A percentile compares a stretch with the other conserved stretches of the same genome.
phyloP scores from a whole-genome alignment of 2,329 filamentous ascomycete genomes.

The Ceratocystis huliohia region DNA sequence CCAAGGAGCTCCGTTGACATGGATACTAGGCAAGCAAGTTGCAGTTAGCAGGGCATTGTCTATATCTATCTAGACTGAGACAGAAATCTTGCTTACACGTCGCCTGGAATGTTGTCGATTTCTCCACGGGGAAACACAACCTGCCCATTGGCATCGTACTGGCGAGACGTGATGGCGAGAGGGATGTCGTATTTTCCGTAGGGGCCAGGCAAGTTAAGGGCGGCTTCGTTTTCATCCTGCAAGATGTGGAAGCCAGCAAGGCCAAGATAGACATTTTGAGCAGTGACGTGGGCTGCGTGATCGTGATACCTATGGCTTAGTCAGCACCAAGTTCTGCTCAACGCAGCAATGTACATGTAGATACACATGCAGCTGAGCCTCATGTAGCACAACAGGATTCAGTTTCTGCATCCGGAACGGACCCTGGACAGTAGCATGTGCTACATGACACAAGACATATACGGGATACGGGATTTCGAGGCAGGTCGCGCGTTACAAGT shows the following conservation, averaged over 20 bases:
- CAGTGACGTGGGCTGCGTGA: slow-evolving; percentile 34
- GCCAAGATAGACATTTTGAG: slow-evolving; percentile 43
- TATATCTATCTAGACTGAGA: no score
- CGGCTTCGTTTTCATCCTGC: slow-evolving; percentile 37
- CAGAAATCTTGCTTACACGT: slow-evolving; percentile 28
- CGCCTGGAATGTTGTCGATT: slow-evolving; percentile 39
- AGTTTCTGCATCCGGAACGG: neutral
- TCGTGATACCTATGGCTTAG: slow-evolving; percentile 35
- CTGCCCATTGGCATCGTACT: slow-evolving; percentile 39
- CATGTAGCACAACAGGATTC: neutral
- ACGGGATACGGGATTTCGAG: neutral
- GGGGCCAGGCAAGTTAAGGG: slow-evolving; percentile 36
- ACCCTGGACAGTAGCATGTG: neutral
- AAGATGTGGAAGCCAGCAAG: slow-evolving; percentile 46
- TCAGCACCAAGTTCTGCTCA: neutral
- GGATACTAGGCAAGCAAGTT: slow-evolving; percentile 3
- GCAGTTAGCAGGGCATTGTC: neutral
- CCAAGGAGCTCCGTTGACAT: slow-evolving; percentile 43
- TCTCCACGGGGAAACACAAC: slow-evolving; percentile 36
- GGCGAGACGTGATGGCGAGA: slow-evolving; percentile 38
- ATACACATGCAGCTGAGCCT: neutral
- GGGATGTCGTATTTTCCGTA: slow-evolving; percentile 43
- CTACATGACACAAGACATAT: neutral
- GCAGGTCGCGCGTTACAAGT: no score
- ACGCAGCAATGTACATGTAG: neutral